Conservation (phyloP, 257 asterid species). For the Cordia subcordata region DNA sequence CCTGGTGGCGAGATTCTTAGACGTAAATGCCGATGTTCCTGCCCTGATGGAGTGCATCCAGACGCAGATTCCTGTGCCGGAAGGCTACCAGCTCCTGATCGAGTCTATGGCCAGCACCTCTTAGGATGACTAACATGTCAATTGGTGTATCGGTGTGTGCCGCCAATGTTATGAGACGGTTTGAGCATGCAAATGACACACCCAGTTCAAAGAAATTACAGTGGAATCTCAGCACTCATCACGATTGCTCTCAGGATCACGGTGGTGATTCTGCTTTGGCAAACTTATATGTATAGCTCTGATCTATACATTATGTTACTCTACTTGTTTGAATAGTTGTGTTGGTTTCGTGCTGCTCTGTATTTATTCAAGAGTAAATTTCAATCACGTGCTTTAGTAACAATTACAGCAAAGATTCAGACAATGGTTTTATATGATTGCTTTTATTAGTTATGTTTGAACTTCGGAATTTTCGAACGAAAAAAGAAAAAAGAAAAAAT, state of each 20-base stretch:
- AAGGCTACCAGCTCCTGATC: conserved; percentile 84
- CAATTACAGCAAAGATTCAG: neutral
- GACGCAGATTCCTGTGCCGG: conserved; percentile 61
- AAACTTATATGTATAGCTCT: neutral
- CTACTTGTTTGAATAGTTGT: neutral
- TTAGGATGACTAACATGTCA: conserved; percentile 12
- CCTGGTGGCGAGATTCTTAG: conserved; percentile 61
- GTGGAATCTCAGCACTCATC: neutral
- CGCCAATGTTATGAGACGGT: neutral
- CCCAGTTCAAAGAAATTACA: neutral
- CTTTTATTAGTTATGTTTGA: too few relatives aligned
- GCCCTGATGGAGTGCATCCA: conserved; percentile 70
- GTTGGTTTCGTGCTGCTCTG: neutral
- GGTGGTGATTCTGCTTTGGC: too few relatives aligned
- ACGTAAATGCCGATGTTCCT: conserved; percentile 76
- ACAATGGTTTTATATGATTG: neutral
- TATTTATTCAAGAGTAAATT: conserved; percentile 4
- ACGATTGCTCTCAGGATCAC: neutral
- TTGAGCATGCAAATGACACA: neutral
- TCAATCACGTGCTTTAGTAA: neutral
- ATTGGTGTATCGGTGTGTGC: neutral
- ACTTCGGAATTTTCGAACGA: too few relatives aligned
- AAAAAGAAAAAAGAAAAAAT: too few relatives aligned
- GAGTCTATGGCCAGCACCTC: conserved; percentile 72
- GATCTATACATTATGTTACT: neutral